phyloP scores from a whole-genome alignment of 2,329 filamentous ascomycete genomes.

The Metarhizium robertsii region DNA sequence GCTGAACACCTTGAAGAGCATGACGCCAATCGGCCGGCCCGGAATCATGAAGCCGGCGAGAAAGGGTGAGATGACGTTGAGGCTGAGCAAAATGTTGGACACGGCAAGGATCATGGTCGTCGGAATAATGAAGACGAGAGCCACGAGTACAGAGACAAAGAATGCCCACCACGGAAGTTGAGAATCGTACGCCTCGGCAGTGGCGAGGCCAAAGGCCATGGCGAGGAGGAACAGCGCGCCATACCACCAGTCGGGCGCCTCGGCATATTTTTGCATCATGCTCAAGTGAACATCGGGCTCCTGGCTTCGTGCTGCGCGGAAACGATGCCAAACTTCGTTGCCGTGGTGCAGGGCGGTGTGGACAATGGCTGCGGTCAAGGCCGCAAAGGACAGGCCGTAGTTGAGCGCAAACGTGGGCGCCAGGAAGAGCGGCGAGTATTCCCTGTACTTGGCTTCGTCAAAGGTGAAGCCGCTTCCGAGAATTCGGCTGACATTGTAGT shows the following conservation, averaged over 20 bases:
- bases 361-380: slow-evolving; percentile 34
- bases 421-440: slow-evolving; percentile 26
- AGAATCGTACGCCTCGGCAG: slow-evolving; percentile 14
- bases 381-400: slow-evolving; percentile 31
- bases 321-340: too few relatives aligned
- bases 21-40: not conserved
- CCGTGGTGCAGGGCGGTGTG: slow-evolving; percentile 12
- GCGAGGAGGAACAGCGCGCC: slow-evolving; percentile 4
- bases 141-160: too few relatives aligned
- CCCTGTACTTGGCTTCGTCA: too few relatives aligned
- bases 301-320: slow-evolving; percentile 22
- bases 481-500: too few relatives aligned
- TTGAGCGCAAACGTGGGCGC: slow-evolving; percentile 35
- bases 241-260: too few relatives aligned
- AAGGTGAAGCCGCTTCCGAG: too few relatives aligned
- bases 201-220: slow-evolving; percentile 23
- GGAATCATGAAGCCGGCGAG: too few relatives aligned
- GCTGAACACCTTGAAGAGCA: slow-evolving; percentile 18
- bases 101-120: slow-evolving; percentile 21
- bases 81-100: slow-evolving; percentile 23
- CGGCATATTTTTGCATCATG: slow-evolving; percentile 23
- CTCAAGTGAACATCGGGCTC: slow-evolving; percentile 27
- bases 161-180: slow-evolving; percentile 1
- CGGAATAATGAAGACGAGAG: too few relatives aligned
- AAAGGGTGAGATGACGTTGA: too few relatives aligned